These are phyloP conservation scores for Rosa chinensis DNA, from an alignment of 306 rosid species.

Conservation along the genomic window DNA sequence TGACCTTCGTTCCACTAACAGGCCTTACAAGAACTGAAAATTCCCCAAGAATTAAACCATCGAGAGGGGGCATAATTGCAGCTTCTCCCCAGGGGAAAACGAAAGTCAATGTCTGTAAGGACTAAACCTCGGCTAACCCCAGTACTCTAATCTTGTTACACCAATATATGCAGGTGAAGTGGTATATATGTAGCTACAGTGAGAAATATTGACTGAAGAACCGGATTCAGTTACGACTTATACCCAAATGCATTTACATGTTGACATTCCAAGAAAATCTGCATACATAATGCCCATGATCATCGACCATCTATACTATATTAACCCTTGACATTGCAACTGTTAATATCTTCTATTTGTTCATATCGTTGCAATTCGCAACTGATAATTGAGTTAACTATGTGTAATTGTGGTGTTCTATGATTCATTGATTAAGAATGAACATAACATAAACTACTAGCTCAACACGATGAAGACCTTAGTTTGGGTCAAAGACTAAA, in stretches of 20 bases:
- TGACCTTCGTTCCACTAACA: neutral
- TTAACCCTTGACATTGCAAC: neutral
- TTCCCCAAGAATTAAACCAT: conserved; percentile 42
- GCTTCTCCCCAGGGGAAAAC: conserved; percentile 60
- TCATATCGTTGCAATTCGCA: neutral
- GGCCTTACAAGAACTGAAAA: conserved; percentile 39
- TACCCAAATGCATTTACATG: neutral
- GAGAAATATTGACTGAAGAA: neutral
- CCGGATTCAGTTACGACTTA: neutral
- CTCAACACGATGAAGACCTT: neutral
- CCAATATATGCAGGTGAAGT: neutral
- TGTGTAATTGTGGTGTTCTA: neutral
- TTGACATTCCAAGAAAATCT: neutral
- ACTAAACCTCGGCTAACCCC: conserved; percentile 41
- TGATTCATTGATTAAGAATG: neutral
- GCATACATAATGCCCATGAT: neutral
- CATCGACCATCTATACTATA: neutral
- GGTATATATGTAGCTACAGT: neutral
- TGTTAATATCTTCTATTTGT: neutral
- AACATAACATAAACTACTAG: neutral
- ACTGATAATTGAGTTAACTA: neutral
- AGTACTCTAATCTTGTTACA: conserved; percentile 24
- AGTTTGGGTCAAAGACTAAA: neutral
- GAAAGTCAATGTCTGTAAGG: conserved; percentile 34
- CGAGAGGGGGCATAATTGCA: conserved; percentile 31